Conservation (phyloP, 169 alveolate genomes). For the Plasmodium coatneyi region DNA sequence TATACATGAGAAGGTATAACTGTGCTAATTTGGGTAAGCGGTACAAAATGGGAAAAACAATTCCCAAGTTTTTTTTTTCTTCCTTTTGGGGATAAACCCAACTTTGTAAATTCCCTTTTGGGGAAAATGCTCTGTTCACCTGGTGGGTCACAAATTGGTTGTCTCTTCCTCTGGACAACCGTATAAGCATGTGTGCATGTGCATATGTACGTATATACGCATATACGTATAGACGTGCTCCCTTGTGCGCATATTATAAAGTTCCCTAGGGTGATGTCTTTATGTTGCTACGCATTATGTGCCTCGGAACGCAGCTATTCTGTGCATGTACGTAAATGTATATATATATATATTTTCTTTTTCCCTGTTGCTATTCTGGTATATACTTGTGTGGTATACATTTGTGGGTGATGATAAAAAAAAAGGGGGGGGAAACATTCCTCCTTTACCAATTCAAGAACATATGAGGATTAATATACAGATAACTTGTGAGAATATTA, state of each 20-base stretch:
- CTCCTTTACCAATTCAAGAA: neutral
- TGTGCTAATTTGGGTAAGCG: neutral
- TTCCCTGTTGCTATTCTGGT: neutral
- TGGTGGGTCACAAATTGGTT: neutral
- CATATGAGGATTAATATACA: neutral
- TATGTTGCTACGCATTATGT: conserved; percentile 13
- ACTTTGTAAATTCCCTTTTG: neutral
- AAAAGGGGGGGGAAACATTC: neutral
- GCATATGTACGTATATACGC: neutral
- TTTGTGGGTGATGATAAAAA: neutral
- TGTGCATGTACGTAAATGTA: neutral
- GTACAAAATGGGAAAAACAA: neutral
- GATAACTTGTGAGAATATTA: neutral
- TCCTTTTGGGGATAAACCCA: neutral
- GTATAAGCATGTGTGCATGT: neutral
- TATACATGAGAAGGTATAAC: neutral
- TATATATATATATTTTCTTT: neutral
- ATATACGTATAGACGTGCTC: neutral
- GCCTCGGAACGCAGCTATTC: neutral
- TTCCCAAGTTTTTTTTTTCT: neutral
- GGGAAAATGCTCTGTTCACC: neutral
- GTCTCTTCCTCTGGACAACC: neutral
- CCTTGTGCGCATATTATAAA: neutral
- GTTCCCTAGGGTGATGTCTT: conserved; percentile 6
- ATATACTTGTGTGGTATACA: neutral